Conservation (phyloP, 129 eudicot species). For the Helianthus annuus region HanXRQr2.0-SUNRISE NC_035447.2:2954229-2954728, state of each 20-base stretch:
- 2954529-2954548: not conserved
- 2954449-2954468: not conserved
- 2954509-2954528: constrained; percentile 5
- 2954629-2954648: too few relatives aligned
- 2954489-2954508: not conserved
- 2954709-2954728: too few relatives aligned
- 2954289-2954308: constrained; percentile 3
- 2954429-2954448: constrained; percentile 1
- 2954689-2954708: too few relatives aligned
- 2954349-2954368: not conserved
- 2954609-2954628: too few relatives aligned
- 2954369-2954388: constrained; percentile 10
- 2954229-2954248: too few relatives aligned
- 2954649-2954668: too few relatives aligned
- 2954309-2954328: not conserved
- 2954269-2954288: constrained; percentile 10
- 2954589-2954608: too few relatives aligned
- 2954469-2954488: constrained; percentile 8
- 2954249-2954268: not conserved
- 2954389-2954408: constrained; percentile 14
- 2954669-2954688: too few relatives aligned
- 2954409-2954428: constrained; percentile 6
- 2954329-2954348: too few relatives aligned
- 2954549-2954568: not conserved
- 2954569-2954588: too few relatives aligned